Percentiles rank a stretch among this genome's conserved stretches.
Evolutionary conservation across 345 rosid species (phyloP).

Genomic region (Arabidopsis suecica): DNA sequence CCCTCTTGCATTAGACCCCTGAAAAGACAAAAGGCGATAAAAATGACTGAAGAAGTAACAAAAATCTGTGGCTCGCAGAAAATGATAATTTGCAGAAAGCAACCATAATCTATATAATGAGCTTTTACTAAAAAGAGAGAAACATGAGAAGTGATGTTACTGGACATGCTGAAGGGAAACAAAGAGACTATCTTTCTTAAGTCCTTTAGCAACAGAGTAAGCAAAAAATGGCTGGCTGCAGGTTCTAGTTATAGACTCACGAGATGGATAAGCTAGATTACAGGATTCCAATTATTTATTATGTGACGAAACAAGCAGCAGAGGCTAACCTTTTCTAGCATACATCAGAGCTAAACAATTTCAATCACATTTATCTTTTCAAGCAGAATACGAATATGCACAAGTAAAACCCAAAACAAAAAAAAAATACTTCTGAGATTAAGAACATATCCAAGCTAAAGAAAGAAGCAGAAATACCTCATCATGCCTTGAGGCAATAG

Average conservation of each 20-base stretch:
- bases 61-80: conserved; percentile 16
- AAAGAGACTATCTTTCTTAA: conserved; percentile 2
- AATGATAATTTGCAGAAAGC: not conserved
- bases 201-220: conserved; percentile 23
- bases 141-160: conserved; percentile 12
- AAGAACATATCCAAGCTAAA: not conserved
- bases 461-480: conserved; percentile 55
- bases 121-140: conserved; percentile 16
- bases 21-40: conserved; percentile 36
- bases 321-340: conserved; percentile 15
- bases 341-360: conserved; percentile 24
- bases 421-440: not conserved
- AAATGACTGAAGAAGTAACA: conserved; percentile 26
- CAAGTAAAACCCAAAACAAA: not conserved
- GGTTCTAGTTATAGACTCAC: conserved; percentile 14
- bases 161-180: conserved; percentile 12
- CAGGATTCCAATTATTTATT: conserved; percentile 2
- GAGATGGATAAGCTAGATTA: not conserved
- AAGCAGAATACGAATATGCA: conserved; percentile 12
- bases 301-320: conserved; percentile 9
- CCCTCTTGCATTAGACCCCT: conserved; percentile 62
- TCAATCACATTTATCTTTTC: conserved; percentile 9
- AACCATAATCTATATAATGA: conserved; percentile 7
- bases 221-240: conserved; percentile 14
- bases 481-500: conserved; percentile 44